Evolutionary conservation across 2,329 filamentous ascomycete genomes (phyloP).

Genomic region (Ophiostoma populinum): DNA sequence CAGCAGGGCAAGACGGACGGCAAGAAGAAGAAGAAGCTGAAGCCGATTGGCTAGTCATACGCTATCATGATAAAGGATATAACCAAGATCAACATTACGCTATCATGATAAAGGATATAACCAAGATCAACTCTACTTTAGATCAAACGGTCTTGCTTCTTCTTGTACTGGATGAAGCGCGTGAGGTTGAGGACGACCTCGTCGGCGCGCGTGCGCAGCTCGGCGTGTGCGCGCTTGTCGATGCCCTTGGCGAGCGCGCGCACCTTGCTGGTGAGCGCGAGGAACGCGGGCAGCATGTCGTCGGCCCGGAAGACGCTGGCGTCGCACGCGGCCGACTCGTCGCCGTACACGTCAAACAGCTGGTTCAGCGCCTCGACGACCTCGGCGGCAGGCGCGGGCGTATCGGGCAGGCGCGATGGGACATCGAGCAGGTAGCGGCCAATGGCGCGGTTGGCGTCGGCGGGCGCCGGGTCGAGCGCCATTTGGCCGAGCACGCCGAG

Average conservation of each 20-base stretch:
- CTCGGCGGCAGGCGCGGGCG: constrained; percentile 32
- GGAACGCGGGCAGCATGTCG: constrained; percentile 40
- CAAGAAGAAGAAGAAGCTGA: constrained; percentile 52
- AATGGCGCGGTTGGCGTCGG: constrained; percentile 41
- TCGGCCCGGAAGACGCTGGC: constrained; percentile 46
- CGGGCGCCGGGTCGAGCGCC: constrained; percentile 35
- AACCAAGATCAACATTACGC: background rate
- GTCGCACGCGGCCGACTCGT: constrained; percentile 41
- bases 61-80: background rate
- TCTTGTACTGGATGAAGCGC: constrained; percentile 49
- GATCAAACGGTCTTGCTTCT: constrained; percentile 27
- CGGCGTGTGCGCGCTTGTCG: constrained; percentile 38
- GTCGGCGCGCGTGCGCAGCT: constrained; percentile 41
- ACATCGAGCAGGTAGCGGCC: constrained; percentile 44
- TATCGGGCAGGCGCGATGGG: constrained; percentile 28
- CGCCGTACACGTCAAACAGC: constrained; percentile 49
- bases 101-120: background rate
- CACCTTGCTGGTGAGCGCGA: constrained; percentile 33
- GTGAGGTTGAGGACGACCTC: constrained; percentile 42
- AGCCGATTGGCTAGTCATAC: constrained; percentile 38
- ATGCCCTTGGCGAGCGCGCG: constrained; percentile 40
- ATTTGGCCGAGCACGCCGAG: constrained; percentile 49
- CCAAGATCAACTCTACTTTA: background rate
- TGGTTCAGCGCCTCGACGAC: constrained; percentile 48
- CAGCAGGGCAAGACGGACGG: constrained; percentile 40